phyloP scores from a whole-genome alignment of 2,329 filamentous ascomycete species.

The Alternaria brassicicola region DNA sequence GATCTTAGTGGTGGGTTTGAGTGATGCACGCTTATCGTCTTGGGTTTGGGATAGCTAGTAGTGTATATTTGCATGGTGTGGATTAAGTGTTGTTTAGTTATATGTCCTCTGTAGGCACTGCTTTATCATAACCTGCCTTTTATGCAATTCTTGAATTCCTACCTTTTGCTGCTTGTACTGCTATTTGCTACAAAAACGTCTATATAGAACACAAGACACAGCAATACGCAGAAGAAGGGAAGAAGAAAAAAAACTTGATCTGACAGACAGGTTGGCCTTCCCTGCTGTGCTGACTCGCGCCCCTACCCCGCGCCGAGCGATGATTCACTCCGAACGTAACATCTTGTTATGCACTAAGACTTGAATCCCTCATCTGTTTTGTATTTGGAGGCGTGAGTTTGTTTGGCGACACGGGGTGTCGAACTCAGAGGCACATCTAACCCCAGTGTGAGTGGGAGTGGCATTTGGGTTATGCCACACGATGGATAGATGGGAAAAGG shows the following conservation, averaged over 20 bases:
- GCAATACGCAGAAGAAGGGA: not conserved
- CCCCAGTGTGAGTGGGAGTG: not conserved
- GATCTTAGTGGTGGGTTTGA: conserved; percentile 46
- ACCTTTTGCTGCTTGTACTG: not conserved
- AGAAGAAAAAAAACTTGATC: not conserved
- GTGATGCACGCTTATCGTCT: conserved; percentile 16
- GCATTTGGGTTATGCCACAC: not conserved
- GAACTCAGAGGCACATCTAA: not conserved
- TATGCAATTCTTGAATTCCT: not conserved
- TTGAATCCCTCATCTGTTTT: no score
- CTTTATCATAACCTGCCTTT: not conserved
- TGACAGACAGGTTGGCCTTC: not conserved
- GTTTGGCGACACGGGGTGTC: not conserved
- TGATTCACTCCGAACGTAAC: not conserved
- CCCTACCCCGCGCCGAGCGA: not conserved
- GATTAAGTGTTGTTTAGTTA: not conserved
- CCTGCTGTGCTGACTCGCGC: not conserved
- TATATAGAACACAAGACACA: no score
- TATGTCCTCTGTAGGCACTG: not conserved
- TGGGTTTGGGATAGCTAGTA: not conserved
- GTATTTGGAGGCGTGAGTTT: not conserved
- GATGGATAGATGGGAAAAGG: not conserved
- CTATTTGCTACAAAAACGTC: not conserved
- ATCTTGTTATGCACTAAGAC: not conserved
- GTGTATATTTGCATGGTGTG: not conserved